Conservation (phyloP, 352 stramenopile genomes). For the Pythium biforme region DNA sequence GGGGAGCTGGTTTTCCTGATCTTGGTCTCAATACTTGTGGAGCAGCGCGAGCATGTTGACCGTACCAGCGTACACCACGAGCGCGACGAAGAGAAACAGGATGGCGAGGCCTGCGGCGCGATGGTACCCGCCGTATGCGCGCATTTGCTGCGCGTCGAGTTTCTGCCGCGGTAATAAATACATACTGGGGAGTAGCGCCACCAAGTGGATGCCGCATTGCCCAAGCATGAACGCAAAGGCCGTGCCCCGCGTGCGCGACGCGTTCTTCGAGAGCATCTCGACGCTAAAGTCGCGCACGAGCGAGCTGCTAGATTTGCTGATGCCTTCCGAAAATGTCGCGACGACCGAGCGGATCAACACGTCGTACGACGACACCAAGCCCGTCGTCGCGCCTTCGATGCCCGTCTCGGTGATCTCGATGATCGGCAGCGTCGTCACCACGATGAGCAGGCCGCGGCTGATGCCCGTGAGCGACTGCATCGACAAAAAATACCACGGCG, state of each 20-base stretch:
- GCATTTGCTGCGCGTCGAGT: conserved; percentile 36
- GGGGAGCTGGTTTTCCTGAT: too few relatives aligned
- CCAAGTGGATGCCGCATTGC: conserved; percentile 25
- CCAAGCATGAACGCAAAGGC: conserved; percentile 25
- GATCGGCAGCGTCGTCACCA: conserved; percentile 61
- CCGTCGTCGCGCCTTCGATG: conserved; percentile 66
- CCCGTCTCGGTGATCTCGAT: conserved; percentile 75
- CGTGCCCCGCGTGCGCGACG: conserved; percentile 16
- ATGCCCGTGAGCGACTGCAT: conserved; percentile 48
- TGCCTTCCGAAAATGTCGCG: conserved; percentile 54
- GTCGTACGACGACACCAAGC: conserved; percentile 58
- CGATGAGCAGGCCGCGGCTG: conserved; percentile 32
- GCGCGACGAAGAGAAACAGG: conserved; percentile 20
- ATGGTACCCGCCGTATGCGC: conserved; percentile 29
- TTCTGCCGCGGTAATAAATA: conserved; percentile 38
- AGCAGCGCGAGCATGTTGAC: conserved; percentile 28
- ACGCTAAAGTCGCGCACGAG: conserved; percentile 42
- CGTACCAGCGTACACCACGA: conserved; percentile 23
- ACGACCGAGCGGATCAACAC: conserved; percentile 64
- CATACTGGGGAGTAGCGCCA: conserved; percentile 29
- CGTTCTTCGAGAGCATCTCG: conserved; percentile 8
- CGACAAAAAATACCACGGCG: conserved; percentile 45
- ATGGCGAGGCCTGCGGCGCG: conserved; percentile 26
- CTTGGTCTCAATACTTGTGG: conserved; percentile 26
- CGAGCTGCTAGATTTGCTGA: conserved; percentile 44